Percentiles rank a stretch among this genome's conserved stretches.
Conservation (phyloP, 1,284 basidiomycete species). For the Mycosarcoma mackinlayi region DNA sequence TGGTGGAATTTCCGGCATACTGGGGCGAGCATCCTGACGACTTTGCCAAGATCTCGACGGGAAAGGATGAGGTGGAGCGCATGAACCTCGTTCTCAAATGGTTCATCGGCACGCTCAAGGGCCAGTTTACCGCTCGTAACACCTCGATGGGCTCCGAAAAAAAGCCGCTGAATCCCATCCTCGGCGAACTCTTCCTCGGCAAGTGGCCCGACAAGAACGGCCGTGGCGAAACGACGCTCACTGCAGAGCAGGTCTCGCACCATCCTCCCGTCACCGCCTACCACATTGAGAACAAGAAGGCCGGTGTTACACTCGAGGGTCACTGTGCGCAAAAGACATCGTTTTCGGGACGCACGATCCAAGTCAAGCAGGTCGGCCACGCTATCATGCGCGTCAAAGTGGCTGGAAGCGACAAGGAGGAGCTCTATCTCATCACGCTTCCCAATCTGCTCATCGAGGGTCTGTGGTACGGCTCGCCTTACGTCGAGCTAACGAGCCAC, state of each 20-base stretch:
- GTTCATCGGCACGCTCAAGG: slow-evolving; percentile 79
- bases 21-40: slow-evolving; percentile 68
- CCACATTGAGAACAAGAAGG: slow-evolving; percentile 83
- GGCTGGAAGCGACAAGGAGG: slow-evolving; percentile 72
- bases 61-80: slow-evolving; percentile 65
- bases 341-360: slow-evolving; percentile 77
- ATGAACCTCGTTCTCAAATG: slow-evolving; percentile 66
- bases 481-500: slow-evolving; percentile 87
- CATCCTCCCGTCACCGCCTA: slow-evolving; percentile 73
- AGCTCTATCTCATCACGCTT: slow-evolving; percentile 87
- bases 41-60: slow-evolving; percentile 57
- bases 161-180: slow-evolving; percentile 94
- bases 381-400: slow-evolving; percentile 81
- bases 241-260: slow-evolving; percentile 83
- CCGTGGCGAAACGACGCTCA: slow-evolving; percentile 84
- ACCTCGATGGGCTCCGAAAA: slow-evolving; percentile 85
- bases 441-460: slow-evolving; percentile 71
- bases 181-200: slow-evolving; percentile 90
- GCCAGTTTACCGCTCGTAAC: slow-evolving; percentile 81
- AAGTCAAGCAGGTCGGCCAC: slow-evolving; percentile 96
- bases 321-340: slow-evolving; percentile 95
- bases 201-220: slow-evolving; percentile 83
- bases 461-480: slow-evolving; percentile 73
- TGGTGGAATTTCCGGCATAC: slow-evolving; percentile 66
- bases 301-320: slow-evolving; percentile 83